A percentile compares a stretch with the other conserved stretches of the same genome.
Conservation (phyloP, 345 rosid species). For the Reutealis trisperma region DNA sequence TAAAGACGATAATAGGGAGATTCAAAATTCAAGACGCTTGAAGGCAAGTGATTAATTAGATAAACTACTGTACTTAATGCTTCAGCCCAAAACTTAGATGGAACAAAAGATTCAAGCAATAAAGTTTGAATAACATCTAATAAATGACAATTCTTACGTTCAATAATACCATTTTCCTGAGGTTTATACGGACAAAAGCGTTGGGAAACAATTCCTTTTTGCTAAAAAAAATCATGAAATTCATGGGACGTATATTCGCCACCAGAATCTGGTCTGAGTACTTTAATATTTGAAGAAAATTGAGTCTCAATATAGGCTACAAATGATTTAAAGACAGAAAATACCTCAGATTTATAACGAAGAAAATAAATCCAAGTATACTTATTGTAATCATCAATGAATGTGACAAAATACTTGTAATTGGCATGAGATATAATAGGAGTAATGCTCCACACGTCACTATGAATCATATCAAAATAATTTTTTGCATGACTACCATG, state of each 20-base stretch:
- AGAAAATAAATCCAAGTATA: too few relatives aligned
- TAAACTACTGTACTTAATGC: neutral
- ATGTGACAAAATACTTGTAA: too few relatives aligned
- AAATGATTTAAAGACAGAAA: too few relatives aligned
- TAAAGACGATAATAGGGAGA: neutral
- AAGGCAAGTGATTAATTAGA: neutral
- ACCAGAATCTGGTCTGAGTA: neutral
- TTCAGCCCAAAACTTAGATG: neutral
- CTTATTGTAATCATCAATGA: too few relatives aligned
- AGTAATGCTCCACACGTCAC: slow-evolving; percentile 10
- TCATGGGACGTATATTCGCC: neutral
- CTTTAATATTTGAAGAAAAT: neutral
- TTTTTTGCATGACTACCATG: too few relatives aligned
- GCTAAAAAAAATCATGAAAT: neutral
- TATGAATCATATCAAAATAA: neutral
- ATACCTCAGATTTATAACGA: too few relatives aligned
- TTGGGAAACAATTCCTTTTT: too few relatives aligned
- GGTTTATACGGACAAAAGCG: neutral
- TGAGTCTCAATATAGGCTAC: slow-evolving; percentile 8
- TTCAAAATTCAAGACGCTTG: neutral
- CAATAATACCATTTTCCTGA: neutral
- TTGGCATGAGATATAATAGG: slow-evolving; percentile 3
- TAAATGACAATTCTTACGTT: neutral
- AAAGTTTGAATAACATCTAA: neutral
- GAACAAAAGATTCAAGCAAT: neutral